These are phyloP conservation scores for Arthrobotrys musiformis DNA, from an alignment of 2,329 filamentous ascomycete species.

Conservation along the genomic window DNA sequence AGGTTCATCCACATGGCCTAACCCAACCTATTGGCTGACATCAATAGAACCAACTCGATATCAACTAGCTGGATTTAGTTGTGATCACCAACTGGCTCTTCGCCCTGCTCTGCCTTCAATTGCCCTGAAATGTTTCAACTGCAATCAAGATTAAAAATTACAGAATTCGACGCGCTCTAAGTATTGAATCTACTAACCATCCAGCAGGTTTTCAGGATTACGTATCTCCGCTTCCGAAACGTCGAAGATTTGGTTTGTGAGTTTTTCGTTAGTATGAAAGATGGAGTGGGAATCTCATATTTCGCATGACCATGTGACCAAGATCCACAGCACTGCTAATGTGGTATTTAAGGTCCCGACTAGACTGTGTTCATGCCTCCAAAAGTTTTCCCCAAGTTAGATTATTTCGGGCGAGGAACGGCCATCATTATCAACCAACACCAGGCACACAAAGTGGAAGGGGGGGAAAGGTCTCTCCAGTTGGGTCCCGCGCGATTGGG, in stretches of 20 bases:
- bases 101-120: conserved; percentile 13
- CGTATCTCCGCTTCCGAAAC: background rate
- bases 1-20: conserved; percentile 29
- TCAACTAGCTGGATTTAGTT: conserved; percentile 12
- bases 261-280: conserved; percentile 13
- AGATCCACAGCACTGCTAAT: conserved; percentile 13
- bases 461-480: conserved; percentile 15
- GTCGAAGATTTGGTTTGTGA: background rate
- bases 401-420: background rate
- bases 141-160: conserved; percentile 9
- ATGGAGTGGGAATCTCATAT: background rate
- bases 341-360: background rate
- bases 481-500: conserved; percentile 52
- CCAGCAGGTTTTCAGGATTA: background rate
- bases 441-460: too few relatives aligned
- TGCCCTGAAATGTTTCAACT: conserved; percentile 36
- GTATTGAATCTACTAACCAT: background rate
- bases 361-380: background rate
- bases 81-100: conserved; percentile 27
- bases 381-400: background rate
- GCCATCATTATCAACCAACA: background rate
- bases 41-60: conserved; percentile 12
- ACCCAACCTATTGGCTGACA: conserved; percentile 34
- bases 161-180: conserved; percentile 1
- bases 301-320: conserved; percentile 12